Conservation (phyloP, 805 yeast species). For the Wickerhamiella cacticola region DNA sequence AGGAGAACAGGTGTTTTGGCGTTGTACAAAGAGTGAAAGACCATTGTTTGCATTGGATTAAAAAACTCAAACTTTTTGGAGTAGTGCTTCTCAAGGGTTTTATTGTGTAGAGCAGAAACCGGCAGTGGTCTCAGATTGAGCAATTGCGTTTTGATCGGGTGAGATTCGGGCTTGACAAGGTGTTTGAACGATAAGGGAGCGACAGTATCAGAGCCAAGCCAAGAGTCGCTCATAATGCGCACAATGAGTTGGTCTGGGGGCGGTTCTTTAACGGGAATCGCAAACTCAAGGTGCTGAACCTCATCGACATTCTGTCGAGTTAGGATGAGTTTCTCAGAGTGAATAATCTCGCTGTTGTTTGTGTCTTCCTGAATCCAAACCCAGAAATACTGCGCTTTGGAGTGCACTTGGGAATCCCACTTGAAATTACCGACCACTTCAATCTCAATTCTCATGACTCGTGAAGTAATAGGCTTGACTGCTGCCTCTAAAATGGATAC, state of each 20-base stretch:
- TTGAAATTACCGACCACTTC: constrained; percentile 59
- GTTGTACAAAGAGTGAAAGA: constrained; percentile 79
- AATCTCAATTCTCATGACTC: constrained; percentile 73
- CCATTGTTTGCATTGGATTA: constrained; percentile 98
- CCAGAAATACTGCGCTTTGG: constrained; percentile 82
- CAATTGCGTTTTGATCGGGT: constrained; percentile 71
- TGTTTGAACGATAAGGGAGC: constrained; percentile 81
- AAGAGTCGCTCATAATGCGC: constrained; percentile 66
- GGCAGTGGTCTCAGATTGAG: constrained; percentile 80
- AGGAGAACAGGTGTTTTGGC: constrained; percentile 69
- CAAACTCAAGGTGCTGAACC: constrained; percentile 70
- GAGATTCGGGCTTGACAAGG: constrained; percentile 76
- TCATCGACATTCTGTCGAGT: constrained; percentile 43
- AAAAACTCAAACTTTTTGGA: constrained; percentile 61
- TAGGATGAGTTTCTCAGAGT: constrained; percentile 68
- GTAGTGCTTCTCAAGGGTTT: constrained; percentile 57
- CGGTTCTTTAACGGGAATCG: constrained; percentile 84
- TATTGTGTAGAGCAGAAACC: constrained; percentile 60
- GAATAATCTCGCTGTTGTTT: constrained; percentile 57
- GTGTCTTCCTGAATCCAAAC: constrained; percentile 72
- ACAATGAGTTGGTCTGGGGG: constrained; percentile 81
- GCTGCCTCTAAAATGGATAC: constrained; percentile 58
- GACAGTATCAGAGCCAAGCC: constrained; percentile 76
- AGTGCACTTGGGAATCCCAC: constrained; percentile 79
- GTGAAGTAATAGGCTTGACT: constrained; percentile 75